Base-by-base conservation (phyloP, 129 eudicot species). In the Apium graveolens region DNA sequence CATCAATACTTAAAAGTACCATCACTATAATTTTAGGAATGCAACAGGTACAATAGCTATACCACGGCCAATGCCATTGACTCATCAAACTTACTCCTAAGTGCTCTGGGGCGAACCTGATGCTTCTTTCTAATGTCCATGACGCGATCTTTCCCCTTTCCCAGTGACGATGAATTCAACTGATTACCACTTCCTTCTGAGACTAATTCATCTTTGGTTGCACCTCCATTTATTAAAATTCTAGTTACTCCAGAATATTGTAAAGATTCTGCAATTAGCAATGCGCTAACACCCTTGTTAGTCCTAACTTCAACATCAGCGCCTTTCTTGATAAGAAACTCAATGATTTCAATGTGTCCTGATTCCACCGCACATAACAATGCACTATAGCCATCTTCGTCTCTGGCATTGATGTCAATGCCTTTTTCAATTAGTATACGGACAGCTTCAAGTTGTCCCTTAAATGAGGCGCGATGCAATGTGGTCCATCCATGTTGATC, bases 401-500 rank as follows among this genome's bases (percentile, higher is more conserved):
- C 97, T 17, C 83, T 83, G 0, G 90, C 86, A 42, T 87, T 79
- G 3, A 87, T 46, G 31, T 89, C 91, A 24, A 86, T 53, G 3
- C 97, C 97, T 32, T 84, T 85, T 51, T 86, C 89, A 21, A 91
- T 84, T 68, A 91, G 49, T n/a, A 82, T 38, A 21, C 85, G 74
- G 31, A 80, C 93, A 1, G 81, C 87, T 5, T 91, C 92, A 0
- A 41, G 68, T 79, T 79, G 74, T 0, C 97, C 97, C 63, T 87
- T 91, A 35, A 89, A 91, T 1, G 91, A 81, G 3, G 93, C 93
- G 29, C 93, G 85, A 63, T 91, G 97, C 39, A 91, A 82, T 11
- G 90, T 80, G 0, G 93, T 91, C 97, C 97, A 91, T 38, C 97
- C 93, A 27, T 91, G 81, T 43, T 91, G 93, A 75, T 91, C 97